Percentiles rank a stretch among this genome's conserved stretches.
These are phyloP conservation scores for Pichia occidentalis DNA, from an alignment of 805 yeast genomes.

Conservation along the genomic window DNA sequence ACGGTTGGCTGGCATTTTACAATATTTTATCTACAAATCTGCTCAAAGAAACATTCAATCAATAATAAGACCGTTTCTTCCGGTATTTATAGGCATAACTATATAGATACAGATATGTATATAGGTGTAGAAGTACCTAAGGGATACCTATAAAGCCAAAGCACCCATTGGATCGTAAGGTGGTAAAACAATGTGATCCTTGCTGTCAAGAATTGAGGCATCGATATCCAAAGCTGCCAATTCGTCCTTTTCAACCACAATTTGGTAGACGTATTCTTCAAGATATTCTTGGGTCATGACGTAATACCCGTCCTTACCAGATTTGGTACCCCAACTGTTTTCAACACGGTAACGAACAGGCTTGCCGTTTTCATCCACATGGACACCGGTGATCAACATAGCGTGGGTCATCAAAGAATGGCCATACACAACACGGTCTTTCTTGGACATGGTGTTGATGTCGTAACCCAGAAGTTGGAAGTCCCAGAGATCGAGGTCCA, in stretches of 20 bases:
- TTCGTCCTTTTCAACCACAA: conserved; percentile 47
- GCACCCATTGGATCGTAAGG: conserved; percentile 83
- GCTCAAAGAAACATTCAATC: no score
- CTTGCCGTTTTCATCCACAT: conserved; percentile 54
- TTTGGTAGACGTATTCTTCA: conserved; percentile 68
- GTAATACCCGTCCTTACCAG: conserved; percentile 62
- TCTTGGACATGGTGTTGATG: conserved; percentile 45
- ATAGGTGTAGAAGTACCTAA: no score
- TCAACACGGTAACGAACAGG: conserved; percentile 69
- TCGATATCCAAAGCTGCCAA: conserved; percentile 28
- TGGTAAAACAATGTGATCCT: conserved; percentile 50
- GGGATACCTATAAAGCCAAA: conserved; percentile 34
- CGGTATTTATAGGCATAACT: no score
- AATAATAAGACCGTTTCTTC: no score
- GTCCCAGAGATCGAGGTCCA: conserved; percentile 67
- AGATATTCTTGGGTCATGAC: conserved; percentile 70
- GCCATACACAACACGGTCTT: conserved; percentile 61
- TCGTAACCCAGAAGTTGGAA: conserved; percentile 50
- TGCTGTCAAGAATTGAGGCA: conserved; percentile 32
- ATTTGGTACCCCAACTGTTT: conserved; percentile 70
- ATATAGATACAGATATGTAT: no score
- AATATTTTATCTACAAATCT: no score
- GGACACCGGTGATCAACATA: conserved; percentile 79
- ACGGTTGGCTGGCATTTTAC: no score
- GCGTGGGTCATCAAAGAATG: conserved; percentile 87